Percentiles rank a stretch among this genome's conserved stretches.
Conservation (phyloP, 495 filamentous ascomycete species). For the Xylaria cubensis region DNA sequence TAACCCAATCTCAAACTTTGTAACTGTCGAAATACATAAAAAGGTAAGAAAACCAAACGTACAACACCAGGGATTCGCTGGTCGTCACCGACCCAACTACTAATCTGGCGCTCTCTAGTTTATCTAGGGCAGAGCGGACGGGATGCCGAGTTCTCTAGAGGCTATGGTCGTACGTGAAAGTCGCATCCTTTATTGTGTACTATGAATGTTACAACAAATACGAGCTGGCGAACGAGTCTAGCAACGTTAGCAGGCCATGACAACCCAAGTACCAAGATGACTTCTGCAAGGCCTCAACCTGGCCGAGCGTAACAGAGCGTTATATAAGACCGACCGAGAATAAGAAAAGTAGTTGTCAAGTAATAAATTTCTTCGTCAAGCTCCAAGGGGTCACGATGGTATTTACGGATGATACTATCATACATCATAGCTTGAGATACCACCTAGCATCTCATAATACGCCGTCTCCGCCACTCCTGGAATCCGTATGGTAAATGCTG, state of each 20-base stretch:
- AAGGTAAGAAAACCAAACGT: not conserved
- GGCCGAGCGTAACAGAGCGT: too few relatives aligned
- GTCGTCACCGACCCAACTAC: constrained; percentile 59
- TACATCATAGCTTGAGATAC: not conserved
- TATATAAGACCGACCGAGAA: not conserved
- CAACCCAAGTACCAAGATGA: not conserved
- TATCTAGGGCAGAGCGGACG: constrained; percentile 52
- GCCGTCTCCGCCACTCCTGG: not conserved
- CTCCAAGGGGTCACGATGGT: not conserved
- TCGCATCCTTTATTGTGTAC: not conserved
- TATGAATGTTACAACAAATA: not conserved
- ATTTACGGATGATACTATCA: not conserved
- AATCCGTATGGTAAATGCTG: not conserved
- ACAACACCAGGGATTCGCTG: constrained; percentile 56
- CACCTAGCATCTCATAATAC: not conserved
- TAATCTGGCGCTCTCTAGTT: constrained; percentile 39
- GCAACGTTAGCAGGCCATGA: not conserved
- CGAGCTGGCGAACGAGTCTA: too few relatives aligned
- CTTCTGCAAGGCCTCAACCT: not conserved
- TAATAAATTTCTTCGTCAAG: not conserved
- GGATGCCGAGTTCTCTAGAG: constrained; percentile 46
- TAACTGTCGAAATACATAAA: too few relatives aligned
- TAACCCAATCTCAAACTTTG: too few relatives aligned
- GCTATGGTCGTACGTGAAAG: constrained; percentile 36
- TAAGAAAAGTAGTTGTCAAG: not conserved